phyloP scores from a whole-genome alignment of 805 yeast species.

The Ogataea philodendri region DNA sequence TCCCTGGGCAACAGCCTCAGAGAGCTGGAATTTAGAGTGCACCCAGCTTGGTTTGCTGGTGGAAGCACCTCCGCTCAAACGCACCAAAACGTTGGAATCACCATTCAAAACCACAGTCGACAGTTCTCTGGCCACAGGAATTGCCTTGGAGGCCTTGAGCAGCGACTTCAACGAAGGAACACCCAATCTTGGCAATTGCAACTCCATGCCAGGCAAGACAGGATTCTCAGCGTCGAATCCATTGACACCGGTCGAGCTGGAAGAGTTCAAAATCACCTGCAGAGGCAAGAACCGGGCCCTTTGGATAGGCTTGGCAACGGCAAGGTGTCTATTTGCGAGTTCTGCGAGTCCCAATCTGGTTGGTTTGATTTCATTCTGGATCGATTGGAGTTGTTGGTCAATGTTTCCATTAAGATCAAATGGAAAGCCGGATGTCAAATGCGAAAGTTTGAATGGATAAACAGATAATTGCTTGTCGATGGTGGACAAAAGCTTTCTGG shows the following conservation, averaged over 20 bases:
- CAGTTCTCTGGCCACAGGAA: slow-evolving; percentile 74
- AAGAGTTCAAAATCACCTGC: slow-evolving; percentile 55
- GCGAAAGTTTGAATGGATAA: slow-evolving; percentile 85
- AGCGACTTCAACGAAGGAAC: slow-evolving; percentile 65
- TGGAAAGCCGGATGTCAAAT: slow-evolving; percentile 64
- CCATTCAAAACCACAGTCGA: slow-evolving; percentile 65
- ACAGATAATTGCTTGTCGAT: slow-evolving; percentile 78
- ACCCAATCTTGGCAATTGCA: slow-evolving; percentile 73
- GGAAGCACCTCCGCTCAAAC: slow-evolving; percentile 77
- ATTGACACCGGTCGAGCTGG: slow-evolving; percentile 64
- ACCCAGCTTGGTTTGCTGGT: slow-evolving; percentile 80
- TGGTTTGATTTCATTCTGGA: slow-evolving; percentile 55
- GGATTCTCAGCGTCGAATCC: slow-evolving; percentile 69
- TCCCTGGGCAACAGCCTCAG: slow-evolving; percentile 44
- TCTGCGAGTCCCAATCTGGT: slow-evolving; percentile 78
- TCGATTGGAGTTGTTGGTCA: slow-evolving; percentile 40
- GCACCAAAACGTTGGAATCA: slow-evolving; percentile 53
- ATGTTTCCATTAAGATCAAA: slow-evolving; percentile 40
- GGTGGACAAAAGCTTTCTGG: slow-evolving; percentile 66
- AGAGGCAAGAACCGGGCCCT: slow-evolving; percentile 73
- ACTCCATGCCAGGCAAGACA: slow-evolving; percentile 65
- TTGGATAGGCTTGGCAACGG: slow-evolving; percentile 70
- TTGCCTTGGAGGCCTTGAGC: slow-evolving; percentile 49
- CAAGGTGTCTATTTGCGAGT: slow-evolving; percentile 73
- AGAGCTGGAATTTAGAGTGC: slow-evolving; percentile 70